Percentiles rank a stretch among this genome's conserved stretches.
phyloP scores from a whole-genome alignment of 202 grass and related monocot species.

The Panicum virgatum region DNA sequence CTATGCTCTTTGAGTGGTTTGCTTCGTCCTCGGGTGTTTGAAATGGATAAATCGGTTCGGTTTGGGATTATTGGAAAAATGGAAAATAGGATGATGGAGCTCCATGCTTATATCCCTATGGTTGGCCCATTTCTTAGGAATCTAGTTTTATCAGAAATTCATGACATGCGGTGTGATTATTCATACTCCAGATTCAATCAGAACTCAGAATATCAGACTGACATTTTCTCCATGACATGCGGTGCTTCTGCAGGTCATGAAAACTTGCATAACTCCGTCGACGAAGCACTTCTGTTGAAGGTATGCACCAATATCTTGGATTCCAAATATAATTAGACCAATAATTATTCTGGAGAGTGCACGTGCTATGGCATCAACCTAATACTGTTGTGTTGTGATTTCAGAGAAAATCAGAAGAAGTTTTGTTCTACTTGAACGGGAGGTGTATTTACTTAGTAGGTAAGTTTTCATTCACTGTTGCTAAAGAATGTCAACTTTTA shows the following conservation, averaged over 20 bases:
- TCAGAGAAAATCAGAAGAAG: slow-evolving; percentile 94
- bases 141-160: not conserved
- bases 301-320: slow-evolving; percentile 38
- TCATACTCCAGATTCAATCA: not conserved
- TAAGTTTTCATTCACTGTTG: slow-evolving; percentile 45
- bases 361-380: slow-evolving; percentile 1
- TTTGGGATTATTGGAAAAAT: not conserved
- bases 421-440: slow-evolving; percentile 74
- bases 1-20: not conserved
- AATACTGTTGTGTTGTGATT: slow-evolving; percentile 46
- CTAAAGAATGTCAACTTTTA: not conserved
- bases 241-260: slow-evolving; percentile 54
- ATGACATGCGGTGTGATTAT: not conserved
- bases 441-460: slow-evolving; percentile 98
- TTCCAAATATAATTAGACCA: slow-evolving; percentile 6
- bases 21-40: not conserved
- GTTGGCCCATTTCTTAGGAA: not conserved
- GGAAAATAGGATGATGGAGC: not conserved
- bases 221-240: slow-evolving; percentile 26
- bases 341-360: not conserved
- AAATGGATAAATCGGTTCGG: not conserved
- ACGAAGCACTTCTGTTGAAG: slow-evolving; percentile 81
- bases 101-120: not conserved
- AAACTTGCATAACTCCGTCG: slow-evolving; percentile 64
- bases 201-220: not conserved